These are phyloP conservation scores for Venturia carpophila DNA, from an alignment of 2,329 filamentous ascomycete genomes.

Conservation along the genomic window DNA sequence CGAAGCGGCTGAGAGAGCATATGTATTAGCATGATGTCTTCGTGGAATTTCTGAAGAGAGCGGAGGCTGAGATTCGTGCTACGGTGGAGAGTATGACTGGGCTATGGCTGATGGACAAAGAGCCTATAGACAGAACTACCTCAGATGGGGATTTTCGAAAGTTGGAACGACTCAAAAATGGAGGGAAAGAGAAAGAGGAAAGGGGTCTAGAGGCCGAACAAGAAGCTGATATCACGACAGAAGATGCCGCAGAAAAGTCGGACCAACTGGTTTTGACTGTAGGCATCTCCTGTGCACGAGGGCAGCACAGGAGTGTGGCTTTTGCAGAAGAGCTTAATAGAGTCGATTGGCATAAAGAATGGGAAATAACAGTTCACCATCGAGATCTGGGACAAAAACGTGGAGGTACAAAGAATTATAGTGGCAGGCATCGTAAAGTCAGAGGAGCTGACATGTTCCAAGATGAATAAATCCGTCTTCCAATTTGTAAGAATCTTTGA, in stretches of 20 bases:
- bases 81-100: conserved; percentile 17
- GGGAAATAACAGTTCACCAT: conserved; percentile 23
- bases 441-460: not conserved
- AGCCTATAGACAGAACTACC: not conserved
- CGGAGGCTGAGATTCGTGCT: conserved; percentile 20
- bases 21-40: conserved; percentile 21
- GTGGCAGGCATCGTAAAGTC: not conserved
- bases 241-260: not conserved
- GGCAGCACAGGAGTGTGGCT: conserved; percentile 25
- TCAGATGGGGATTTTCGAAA: not conserved
- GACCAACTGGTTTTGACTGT: conserved; percentile 17
- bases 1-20: conserved; percentile 22
- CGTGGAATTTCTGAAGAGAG: conserved; percentile 17
- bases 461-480: not conserved
- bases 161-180: not conserved
- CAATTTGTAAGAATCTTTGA: not conserved
- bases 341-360: conserved; percentile 21
- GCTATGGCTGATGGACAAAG: not conserved
- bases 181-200: not conserved
- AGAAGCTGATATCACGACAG: not conserved
- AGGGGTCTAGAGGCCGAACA: not conserved
- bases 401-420: not conserved
- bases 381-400: conserved; percentile 22
- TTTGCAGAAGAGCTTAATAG: conserved; percentile 24
- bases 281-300: conserved; percentile 25